Evolutionary conservation across 2,329 filamentous ascomycete genomes (phyloP).

Genomic region (Hymenoscyphus fraxineus): DNA sequence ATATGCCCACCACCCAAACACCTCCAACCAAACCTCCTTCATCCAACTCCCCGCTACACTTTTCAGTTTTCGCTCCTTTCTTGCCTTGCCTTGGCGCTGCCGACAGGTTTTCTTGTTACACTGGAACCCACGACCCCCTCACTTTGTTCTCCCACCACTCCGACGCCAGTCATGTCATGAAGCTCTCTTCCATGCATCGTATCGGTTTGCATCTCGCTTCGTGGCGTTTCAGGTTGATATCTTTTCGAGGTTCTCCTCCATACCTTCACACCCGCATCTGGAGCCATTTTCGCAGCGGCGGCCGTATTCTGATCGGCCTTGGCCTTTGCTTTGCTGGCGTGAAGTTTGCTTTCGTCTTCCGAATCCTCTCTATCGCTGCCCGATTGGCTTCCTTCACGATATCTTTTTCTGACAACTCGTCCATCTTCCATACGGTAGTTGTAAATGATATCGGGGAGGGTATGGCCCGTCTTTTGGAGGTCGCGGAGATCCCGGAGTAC

Average conservation of each 20-base stretch:
- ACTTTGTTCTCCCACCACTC: neutral
- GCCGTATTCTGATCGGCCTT: neutral
- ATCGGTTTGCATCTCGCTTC: neutral
- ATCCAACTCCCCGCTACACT: neutral
- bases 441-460: constrained; percentile 10
- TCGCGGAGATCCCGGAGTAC: neutral
- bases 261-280: neutral
- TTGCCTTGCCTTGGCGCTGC: neutral
- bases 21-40: neutral
- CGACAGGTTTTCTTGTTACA: neutral
- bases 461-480: constrained; percentile 4
- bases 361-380: neutral
- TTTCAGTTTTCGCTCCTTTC: neutral
- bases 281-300: neutral
- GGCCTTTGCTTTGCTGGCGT: neutral
- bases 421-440: constrained; percentile 6
- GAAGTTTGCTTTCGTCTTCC: neutral
- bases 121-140: neutral
- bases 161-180: neutral
- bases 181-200: neutral
- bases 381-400: constrained; percentile 5
- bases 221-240: neutral
- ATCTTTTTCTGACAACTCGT: constrained; percentile 1
- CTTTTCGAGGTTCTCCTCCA: constrained; percentile 2
- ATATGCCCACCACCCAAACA: neutral